A percentile compares a stretch with the other conserved stretches of the same genome.
Conservation (phyloP, 2,329 filamentous ascomycete genomes). For the Colletotrichum sp. region DNA sequence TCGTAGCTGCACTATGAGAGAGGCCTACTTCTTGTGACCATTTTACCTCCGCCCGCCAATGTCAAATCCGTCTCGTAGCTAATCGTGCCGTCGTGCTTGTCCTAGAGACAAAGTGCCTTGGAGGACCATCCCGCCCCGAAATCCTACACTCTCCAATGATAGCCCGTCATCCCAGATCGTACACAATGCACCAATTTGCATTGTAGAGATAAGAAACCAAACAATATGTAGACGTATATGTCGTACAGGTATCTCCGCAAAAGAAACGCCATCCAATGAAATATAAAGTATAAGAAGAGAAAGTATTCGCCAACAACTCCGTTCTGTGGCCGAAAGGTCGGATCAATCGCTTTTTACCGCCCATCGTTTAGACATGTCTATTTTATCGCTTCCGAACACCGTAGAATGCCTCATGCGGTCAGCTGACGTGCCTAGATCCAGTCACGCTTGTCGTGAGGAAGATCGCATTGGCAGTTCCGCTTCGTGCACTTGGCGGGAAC, state of each 20-base stretch:
- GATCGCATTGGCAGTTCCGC: constrained; percentile 21
- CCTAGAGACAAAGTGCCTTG: not conserved
- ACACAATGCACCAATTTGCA: not conserved
- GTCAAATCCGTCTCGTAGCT: not conserved
- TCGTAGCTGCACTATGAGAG: not conserved
- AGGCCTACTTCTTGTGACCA: not conserved
- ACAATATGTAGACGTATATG: constrained; percentile 20
- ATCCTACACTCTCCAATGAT: not conserved
- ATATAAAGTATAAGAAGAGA: constrained; percentile 22
- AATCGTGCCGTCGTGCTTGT: not conserved
- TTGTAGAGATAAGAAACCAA: constrained; percentile 9
- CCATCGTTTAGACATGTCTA: constrained; percentile 10
- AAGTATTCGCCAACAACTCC: constrained; percentile 19
- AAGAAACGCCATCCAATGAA: constrained; percentile 20
- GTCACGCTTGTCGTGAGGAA: constrained; percentile 25
- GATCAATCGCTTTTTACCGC: constrained; percentile 17
- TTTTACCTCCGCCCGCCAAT: not conserved
- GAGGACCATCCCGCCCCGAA: not conserved
- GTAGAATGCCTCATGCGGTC: constrained; percentile 20
- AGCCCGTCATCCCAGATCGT: not conserved
- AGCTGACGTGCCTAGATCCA: constrained; percentile 31
- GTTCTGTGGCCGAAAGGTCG: not conserved
- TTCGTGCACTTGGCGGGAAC: constrained; percentile 16
- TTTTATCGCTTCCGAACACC: constrained; percentile 20
- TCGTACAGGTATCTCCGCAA: constrained; percentile 22